Evolutionary conservation across 306 rosid genomes (phyloP).

Genomic region (Hylodesmum podocarpum): DNA sequence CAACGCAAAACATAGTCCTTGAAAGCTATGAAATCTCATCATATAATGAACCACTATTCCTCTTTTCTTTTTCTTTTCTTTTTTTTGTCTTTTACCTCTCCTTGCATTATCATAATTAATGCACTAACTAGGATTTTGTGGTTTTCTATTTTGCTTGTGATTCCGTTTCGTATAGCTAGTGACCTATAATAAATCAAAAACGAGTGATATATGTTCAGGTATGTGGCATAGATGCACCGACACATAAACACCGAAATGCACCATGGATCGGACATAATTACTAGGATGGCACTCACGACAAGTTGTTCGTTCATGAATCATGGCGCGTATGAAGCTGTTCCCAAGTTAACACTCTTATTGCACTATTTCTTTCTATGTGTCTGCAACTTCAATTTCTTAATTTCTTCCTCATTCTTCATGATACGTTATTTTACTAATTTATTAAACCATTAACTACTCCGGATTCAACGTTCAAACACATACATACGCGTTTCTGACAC

Average conservation of each 20-base stretch:
- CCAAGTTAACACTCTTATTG: background rate
- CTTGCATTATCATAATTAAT: background rate
- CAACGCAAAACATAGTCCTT: background rate
- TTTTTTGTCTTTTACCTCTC: background rate
- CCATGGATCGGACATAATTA: background rate
- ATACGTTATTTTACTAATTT: background rate
- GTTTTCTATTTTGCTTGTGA: conserved; percentile 20
- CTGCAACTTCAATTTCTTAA: background rate
- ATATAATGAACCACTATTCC: background rate
- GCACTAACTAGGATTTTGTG: background rate
- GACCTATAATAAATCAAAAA: background rate
- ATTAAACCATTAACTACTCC: background rate
- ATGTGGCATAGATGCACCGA: background rate
- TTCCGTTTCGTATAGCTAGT: background rate
- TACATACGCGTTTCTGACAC: conserved; percentile 25
- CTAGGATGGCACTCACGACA: conserved; percentile 2
- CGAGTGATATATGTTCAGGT: background rate
- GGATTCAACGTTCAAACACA: background rate
- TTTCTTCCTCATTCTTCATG: background rate
- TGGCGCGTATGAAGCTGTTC: conserved; percentile 23
- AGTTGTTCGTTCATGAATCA: conserved; percentile 1
- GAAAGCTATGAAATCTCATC: background rate
- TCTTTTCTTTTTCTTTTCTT: background rate
- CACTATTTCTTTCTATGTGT: background rate
- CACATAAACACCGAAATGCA: conserved; percentile 1